Conservation (phyloP, 345 rosid species). For the Fremontodendron californicum region DNA sequence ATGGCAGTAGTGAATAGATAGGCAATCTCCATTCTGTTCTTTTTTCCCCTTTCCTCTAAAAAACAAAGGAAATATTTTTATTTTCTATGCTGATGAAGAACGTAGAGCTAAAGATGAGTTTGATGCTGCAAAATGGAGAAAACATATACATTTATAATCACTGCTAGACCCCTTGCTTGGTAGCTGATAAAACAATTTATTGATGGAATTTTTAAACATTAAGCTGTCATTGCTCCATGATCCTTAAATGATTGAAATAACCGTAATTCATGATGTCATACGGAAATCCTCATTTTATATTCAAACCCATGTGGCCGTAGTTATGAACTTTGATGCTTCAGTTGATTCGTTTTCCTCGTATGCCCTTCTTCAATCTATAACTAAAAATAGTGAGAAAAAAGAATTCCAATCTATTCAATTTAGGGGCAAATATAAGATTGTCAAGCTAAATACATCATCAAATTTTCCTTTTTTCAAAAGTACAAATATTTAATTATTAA, state of each 20-base stretch:
- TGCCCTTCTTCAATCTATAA: not conserved
- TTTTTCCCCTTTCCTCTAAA: not conserved
- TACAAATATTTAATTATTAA: too few relatives aligned
- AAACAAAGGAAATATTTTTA: not conserved
- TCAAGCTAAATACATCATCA: not conserved
- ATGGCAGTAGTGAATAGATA: constrained; percentile 14
- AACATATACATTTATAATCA: constrained; percentile 35
- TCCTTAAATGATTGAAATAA: not conserved
- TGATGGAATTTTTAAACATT: constrained; percentile 16
- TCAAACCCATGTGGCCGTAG: not conserved
- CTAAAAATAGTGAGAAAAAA: not conserved
- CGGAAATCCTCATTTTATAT: not conserved
- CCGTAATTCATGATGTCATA: constrained; percentile 2
- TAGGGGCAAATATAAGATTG: not conserved
- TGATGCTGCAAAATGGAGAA: constrained; percentile 21
- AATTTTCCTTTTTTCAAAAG: too few relatives aligned
- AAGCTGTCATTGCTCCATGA: not conserved
- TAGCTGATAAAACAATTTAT: constrained; percentile 16
- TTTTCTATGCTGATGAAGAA: not conserved
- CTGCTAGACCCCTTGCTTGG: not conserved
- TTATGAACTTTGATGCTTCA: not conserved
- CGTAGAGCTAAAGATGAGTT: not conserved
- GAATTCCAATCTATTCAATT: not conserved
- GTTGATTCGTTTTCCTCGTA: not conserved
- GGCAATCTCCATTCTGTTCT: constrained; percentile 25